Percentiles rank a stretch among this genome's conserved stretches.
These are phyloP conservation scores for Extremus antarcticus DNA, from an alignment of 495 filamentous ascomycete species.

Conservation along the genomic window DNA sequence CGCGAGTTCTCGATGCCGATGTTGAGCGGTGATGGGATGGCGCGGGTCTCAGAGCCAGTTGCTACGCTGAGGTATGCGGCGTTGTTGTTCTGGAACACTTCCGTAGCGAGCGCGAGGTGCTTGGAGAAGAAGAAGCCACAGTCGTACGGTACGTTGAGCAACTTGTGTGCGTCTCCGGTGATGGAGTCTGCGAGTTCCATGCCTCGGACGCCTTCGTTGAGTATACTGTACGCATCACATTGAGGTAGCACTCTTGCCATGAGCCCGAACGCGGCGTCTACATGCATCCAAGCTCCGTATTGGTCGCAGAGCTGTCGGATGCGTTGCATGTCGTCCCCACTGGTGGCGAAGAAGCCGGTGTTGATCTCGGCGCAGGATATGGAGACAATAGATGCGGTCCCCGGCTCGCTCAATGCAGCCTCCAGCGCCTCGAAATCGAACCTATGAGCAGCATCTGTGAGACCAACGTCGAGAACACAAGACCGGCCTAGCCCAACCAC, in stretches of 20 bases:
- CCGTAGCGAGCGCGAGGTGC: slow-evolving; percentile 41
- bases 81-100: slow-evolving; percentile 73
- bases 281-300: slow-evolving; percentile 78
- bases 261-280: slow-evolving; percentile 85
- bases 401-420: slow-evolving; percentile 39
- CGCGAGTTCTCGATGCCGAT: slow-evolving; percentile 86
- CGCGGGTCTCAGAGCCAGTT: slow-evolving; percentile 14
- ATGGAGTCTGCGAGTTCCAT: slow-evolving; percentile 84
- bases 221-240: slow-evolving; percentile 45
- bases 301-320: slow-evolving; percentile 60
- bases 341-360: slow-evolving; percentile 70
- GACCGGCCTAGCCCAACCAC: slow-evolving; percentile 68
- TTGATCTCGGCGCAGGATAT: slow-evolving; percentile 85
- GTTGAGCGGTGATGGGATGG: slow-evolving; percentile 72
- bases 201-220: slow-evolving; percentile 47
- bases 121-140: slow-evolving; percentile 79
- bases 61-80: slow-evolving; percentile 58
- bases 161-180: slow-evolving; percentile 75
- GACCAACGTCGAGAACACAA: slow-evolving; percentile 50
- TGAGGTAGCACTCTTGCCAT: slow-evolving; percentile 50
- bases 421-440: slow-evolving; percentile 55
- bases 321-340: slow-evolving; percentile 47
- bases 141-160: slow-evolving; percentile 94
- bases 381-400: slow-evolving; percentile 59
- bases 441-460: slow-evolving; percentile 45